Evolutionary conservation across 2,329 filamentous ascomycete species (phyloP), one percentile per base, ranked within the genome.

Genomic region (Trichoderma polysporum): DNA sequence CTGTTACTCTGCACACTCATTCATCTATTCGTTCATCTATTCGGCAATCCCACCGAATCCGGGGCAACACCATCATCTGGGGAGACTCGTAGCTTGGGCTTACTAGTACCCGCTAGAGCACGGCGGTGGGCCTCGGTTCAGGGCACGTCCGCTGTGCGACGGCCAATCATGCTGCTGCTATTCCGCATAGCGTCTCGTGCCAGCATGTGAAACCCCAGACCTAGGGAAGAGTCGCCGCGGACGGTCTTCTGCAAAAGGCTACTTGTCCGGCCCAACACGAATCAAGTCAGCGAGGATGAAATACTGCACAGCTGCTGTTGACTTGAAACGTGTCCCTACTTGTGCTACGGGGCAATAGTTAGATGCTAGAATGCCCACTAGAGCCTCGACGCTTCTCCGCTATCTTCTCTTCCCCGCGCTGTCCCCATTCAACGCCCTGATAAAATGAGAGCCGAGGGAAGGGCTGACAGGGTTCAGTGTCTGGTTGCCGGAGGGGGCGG

Each of bases 51-150:
- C 31, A 2, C 50, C 25, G 49, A 54, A 64, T 64, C 50, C 37
- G 50, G 50, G 61, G 61, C 35, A 64, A 47, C 19, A 41, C n/a
- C 12, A 22, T 35, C 33, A 49, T 49, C 61, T 54, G 47, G 60
- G 60, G 60, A 41, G 25, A 33, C n/a, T 7, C 27, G 35, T 25
- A 17, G 35, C 22, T 41, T 53, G 61, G 41, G 41, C 41, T 22
- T 45, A 45, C n/a, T 22, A 19, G 35, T 22, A 10, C 41, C 59
- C 59, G 37, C 61, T 64, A 54, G 35, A 56, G 61, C 49, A 45
- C 37, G 35, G 27, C 50, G 37, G 61, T 64, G 60, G 60, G 60
- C 60, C 60, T 63, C 60, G 60, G 60, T 8, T 49, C 49, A 54
- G 58, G 59, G 37, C 27, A 31, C 50, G 15, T 15, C 50, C 37